Evolutionary conservation across 2,329 filamentous ascomycete genomes (phyloP).

Genomic region (Leptographium galeiforme): DNA sequence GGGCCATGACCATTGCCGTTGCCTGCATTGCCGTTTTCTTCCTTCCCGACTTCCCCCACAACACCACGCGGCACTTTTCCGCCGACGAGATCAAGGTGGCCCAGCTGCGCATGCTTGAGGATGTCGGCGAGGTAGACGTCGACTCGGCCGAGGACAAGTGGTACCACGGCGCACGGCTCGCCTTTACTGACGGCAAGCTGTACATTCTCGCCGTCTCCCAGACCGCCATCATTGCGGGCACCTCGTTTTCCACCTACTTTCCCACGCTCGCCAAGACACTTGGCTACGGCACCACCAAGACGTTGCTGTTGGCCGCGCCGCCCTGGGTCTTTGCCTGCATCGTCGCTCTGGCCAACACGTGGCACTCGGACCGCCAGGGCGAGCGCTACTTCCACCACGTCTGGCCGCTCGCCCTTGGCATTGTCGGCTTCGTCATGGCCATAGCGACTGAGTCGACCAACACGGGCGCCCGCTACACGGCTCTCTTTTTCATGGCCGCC

Average conservation of each 20-base stretch:
- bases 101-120: conserved; percentile 39
- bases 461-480: conserved; percentile 49
- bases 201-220: conserved; percentile 40
- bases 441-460: conserved; percentile 39
- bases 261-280: conserved; percentile 54
- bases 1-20: conserved; percentile 41
- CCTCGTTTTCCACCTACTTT: conserved; percentile 48
- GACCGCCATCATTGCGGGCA: background rate
- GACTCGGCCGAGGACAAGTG: conserved; percentile 34
- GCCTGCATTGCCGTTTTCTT: conserved; percentile 44
- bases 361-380: conserved; percentile 53
- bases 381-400: conserved; percentile 29
- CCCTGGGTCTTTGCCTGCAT: conserved; percentile 51
- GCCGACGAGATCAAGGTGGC: conserved; percentile 41
- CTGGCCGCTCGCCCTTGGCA: conserved; percentile 36
- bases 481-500: conserved; percentile 49
- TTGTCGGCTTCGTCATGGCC: conserved; percentile 54
- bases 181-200: conserved; percentile 45
- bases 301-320: conserved; percentile 50
- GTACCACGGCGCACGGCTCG: conserved; percentile 40
- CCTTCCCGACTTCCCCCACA: conserved; percentile 52
- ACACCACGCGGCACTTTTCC: conserved; percentile 33
- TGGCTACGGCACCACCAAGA: conserved; percentile 44
- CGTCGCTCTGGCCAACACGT: conserved; percentile 50
- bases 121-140: conserved; percentile 40